phyloP scores from a whole-genome alignment of 208 protist species.

The Acanthamoeba castellanii region DNA sequence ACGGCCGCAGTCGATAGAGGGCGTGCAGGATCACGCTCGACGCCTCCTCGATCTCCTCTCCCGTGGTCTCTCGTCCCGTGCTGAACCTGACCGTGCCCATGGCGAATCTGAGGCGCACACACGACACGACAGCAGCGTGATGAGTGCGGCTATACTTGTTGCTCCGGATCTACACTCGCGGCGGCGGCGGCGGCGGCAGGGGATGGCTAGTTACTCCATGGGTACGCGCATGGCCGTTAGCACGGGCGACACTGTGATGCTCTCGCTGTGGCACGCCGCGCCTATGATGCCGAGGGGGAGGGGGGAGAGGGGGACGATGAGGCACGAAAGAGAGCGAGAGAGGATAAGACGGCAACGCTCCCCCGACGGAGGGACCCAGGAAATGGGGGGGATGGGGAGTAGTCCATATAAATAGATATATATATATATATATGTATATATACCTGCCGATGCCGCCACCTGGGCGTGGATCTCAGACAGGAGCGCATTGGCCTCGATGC shows the following conservation, averaged over 20 bases:
- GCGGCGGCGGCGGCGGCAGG: too few relatives aligned
- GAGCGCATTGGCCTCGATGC: constrained; percentile 53
- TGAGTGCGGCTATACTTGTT: too few relatives aligned
- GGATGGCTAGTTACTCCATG: background rate
- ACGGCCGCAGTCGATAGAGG: background rate
- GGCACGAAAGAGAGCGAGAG: too few relatives aligned
- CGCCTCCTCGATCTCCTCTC: constrained; percentile 68
- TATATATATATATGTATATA: background rate
- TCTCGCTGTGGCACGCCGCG: constrained; percentile 77
- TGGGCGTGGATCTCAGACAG: constrained; percentile 18
- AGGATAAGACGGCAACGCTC: too few relatives aligned
- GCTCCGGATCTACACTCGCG: too few relatives aligned
- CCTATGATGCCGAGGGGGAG: too few relatives aligned
- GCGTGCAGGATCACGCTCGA: constrained; percentile 21
- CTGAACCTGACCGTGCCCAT: constrained; percentile 79
- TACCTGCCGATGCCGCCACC: constrained; percentile 74
- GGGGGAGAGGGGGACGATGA: too few relatives aligned
- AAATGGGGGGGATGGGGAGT: too few relatives aligned
- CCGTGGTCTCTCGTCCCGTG: constrained; percentile 66
- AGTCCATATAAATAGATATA: too few relatives aligned
- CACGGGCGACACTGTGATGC: constrained; percentile 74
- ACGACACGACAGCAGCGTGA: too few relatives aligned
- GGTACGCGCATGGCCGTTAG: constrained; percentile 76
- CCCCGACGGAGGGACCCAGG: too few relatives aligned
- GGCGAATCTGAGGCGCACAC: constrained; percentile 20